Evolutionary conservation across 108 stramenopile species (phyloP), one percentile per base, ranked within the genome.

Genomic region (Nitzschia sp.): DNA sequence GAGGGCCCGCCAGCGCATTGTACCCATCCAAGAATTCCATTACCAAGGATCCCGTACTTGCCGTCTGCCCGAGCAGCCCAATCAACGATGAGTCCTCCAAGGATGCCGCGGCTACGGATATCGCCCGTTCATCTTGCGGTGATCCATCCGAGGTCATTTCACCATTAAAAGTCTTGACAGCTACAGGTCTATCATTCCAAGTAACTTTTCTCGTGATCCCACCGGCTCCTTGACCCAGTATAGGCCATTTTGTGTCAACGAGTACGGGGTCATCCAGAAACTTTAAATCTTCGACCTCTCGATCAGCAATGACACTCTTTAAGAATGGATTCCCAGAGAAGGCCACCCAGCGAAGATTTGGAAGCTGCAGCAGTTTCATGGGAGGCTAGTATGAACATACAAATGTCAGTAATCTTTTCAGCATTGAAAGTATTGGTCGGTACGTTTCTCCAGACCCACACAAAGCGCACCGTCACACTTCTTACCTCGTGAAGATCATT

Each of bases 311-410:
- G n/a, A 62, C 11, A 31, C 63, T 2, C 1, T 46, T 2, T 15
- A 87, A 28, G 49, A 84, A 87, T 23, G 86, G 86, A 82, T 87
- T 87, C 0, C 60, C 76, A 1, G 83, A 81, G 28, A 87, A 48
- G 26, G 83, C 83, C 21, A 76, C 59, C 86, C 86, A 87, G 17
- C 55, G 19, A 2, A 87, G 62, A 33, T 74, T 80, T 2, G 78
- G 70, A 13, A 79, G 42, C 30, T 56, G 35, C 57, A 87, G 55
- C 0, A 83, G 55, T 19, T 66, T 46, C 59, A 78, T 75, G 5
- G 86, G 86, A 4, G 83, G 79, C 45, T 79, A 28, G 53, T 13
- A 47, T 24, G 35, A 45, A 6, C 13, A 17, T 15, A 27, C 27
- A 46, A 11, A 42, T 28, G 31, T 11, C 8, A 42, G 11, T 42